Base-by-base conservation (phyloP, 139 green algal genomes). In the Picochlorum sp. region DNA sequence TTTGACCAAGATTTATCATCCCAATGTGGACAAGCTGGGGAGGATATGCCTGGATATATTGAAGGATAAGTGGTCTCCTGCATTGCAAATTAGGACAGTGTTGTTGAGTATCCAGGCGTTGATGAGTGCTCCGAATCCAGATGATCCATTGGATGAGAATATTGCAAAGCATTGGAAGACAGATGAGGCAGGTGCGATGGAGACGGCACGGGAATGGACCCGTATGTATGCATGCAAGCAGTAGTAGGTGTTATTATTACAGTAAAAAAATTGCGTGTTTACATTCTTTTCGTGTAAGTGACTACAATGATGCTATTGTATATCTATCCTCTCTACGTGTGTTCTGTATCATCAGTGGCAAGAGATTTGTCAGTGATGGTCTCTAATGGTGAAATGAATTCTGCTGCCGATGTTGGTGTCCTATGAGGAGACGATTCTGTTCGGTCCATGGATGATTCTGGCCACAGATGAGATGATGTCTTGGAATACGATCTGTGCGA, bases 41-140 rank as follows among this genome's bases (percentile, higher is more conserved):
- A 82, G 94, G 24, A 98, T 99, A 38, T 99, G 94, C 74, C 73
- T 99, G 30, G 94, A 99, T 68, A 98, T 99, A 66, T 66, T 99
- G 38, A 99, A 99, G 70, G 94, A 99, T 79, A 99, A 99, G 76
- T 99, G 94, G 94, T 94, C 81, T 59, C 94, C 94, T 21, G 94
- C 94, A 1, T 79, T 99, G 23, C 94, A 99, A 80, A 99, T 99
- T 60, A 80, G 94, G 44, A 98, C 93, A 3, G 93, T 98, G 30
- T 66, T 98, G 49, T 81, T 98, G 38, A 94, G 85, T 70, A 97
- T 99, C 56, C 94, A 99, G 72, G 94, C 94, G 1, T 67, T 99
- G 60, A 77, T 99, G 65, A 91, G 77, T 64, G 91, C 94, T 0
- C 94, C 94, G 28, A 99, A 99, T 74, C 94, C 94, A 11, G 94